phyloP scores from a whole-genome alignment of 1,139 yeast species.

The Debaryomycetaceae sp. region DNA sequence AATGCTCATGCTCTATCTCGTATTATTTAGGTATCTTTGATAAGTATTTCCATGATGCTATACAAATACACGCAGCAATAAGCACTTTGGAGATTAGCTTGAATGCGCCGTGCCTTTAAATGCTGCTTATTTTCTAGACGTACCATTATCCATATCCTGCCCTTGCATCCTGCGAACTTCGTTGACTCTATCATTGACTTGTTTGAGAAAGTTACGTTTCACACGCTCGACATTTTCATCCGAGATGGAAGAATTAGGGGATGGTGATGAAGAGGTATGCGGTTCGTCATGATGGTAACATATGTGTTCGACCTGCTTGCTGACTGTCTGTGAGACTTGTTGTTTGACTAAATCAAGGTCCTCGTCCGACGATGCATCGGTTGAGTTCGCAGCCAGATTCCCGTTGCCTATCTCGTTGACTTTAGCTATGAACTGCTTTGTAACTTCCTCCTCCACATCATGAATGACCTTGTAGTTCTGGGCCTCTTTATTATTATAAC shows the following conservation, averaged over 20 bases:
- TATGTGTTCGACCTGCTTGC: slow-evolving; percentile 18
- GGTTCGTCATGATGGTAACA: slow-evolving; percentile 14
- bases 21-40: no score
- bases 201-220: slow-evolving; percentile 17
- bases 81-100: neutral
- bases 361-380: slow-evolving; percentile 12
- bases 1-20: no score
- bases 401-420: slow-evolving; percentile 18
- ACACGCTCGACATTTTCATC: slow-evolving; percentile 15
- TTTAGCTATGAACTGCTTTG: slow-evolving; percentile 20
- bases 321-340: slow-evolving; percentile 20
- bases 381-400: slow-evolving; percentile 8
- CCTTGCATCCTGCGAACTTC: slow-evolving; percentile 3
- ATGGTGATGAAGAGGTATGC: slow-evolving; percentile 4
- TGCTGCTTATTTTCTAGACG: neutral
- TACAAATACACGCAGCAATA: neutral
- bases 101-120: neutral
- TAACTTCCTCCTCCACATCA: slow-evolving; percentile 22
- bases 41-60: slow-evolving; percentile 5
- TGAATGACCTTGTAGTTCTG: slow-evolving; percentile 17
- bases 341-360: slow-evolving; percentile 17
- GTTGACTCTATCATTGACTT: slow-evolving; percentile 17
- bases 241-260: slow-evolving; percentile 2
- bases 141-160: neutral
- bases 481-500: slow-evolving; percentile 1